Conservation (phyloP, 2,329 filamentous ascomycete species). For the Exserohilum turcica region DNA sequence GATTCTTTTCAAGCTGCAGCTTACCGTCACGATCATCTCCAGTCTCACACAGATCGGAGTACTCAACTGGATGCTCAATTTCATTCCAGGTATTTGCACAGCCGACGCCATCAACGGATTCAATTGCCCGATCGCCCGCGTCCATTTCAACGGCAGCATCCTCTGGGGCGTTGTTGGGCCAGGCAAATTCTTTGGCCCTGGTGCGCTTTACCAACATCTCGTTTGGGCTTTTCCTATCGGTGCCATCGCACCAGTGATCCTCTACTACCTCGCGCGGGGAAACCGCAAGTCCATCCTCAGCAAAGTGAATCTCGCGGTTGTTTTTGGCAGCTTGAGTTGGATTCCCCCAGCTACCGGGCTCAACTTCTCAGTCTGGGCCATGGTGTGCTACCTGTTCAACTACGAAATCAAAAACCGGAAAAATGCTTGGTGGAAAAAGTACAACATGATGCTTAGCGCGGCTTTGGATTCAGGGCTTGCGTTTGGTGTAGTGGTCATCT, state of each 20-base stretch:
- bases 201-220: constrained; percentile 74
- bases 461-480: constrained; percentile 83
- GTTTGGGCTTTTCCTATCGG: constrained; percentile 84
- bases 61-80: constrained; percentile 86
- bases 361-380: constrained; percentile 85
- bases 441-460: constrained; percentile 86
- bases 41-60: constrained; percentile 82
- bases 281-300: constrained; percentile 66
- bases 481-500: constrained; percentile 80
- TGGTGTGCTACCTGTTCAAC: constrained; percentile 87
- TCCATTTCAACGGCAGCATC: constrained; percentile 89
- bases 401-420: constrained; percentile 71
- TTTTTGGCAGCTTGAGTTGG: constrained; percentile 83
- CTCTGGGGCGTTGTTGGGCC: constrained; percentile 90
- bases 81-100: constrained; percentile 79
- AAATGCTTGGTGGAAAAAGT: constrained; percentile 84
- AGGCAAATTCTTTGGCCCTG: constrained; percentile 76
- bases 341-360: constrained; percentile 82
- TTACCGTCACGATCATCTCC: constrained; percentile 75
- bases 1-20: constrained; percentile 78
- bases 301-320: constrained; percentile 79
- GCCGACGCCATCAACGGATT: constrained; percentile 82
- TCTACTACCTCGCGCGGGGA: constrained; percentile 71
- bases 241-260: constrained; percentile 71
- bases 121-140: constrained; percentile 82